Percentiles rank a stretch among this genome's conserved stretches.
Conservation (phyloP, 352 stramenopile species). For the Phytophthora colocasiae region DNA sequence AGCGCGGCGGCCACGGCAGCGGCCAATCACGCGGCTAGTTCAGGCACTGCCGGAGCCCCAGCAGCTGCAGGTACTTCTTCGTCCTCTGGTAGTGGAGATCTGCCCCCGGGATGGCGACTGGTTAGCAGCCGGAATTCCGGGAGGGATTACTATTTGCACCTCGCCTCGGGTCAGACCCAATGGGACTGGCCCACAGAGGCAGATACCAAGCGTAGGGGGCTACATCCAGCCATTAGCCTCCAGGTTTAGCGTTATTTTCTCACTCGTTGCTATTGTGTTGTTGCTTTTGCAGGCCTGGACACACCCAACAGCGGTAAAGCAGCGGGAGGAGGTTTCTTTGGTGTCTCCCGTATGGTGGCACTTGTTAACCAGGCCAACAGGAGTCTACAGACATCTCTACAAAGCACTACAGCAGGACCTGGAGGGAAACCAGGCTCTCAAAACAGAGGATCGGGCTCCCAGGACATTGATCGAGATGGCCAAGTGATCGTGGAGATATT, state of each 20-base stretch:
- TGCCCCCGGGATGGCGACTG: conserved; percentile 73
- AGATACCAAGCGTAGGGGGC: conserved; percentile 64
- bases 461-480: conserved; percentile 72
- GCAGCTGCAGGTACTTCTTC: conserved; percentile 38
- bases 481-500: conserved; percentile 85
- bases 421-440: conserved; percentile 34
- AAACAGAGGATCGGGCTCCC: conserved; percentile 54
- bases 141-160: conserved; percentile 77
- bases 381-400: conserved; percentile 75
- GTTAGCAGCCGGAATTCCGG: conserved; percentile 72
- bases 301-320: conserved; percentile 42
- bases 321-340: conserved; percentile 68
- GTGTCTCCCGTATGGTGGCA: conserved; percentile 72
- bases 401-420: conserved; percentile 45
- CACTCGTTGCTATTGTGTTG: background rate
- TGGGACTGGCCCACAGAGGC: conserved; percentile 73
- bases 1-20: conserved; percentile 45
- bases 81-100: conserved; percentile 34
- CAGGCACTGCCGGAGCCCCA: conserved; percentile 12
- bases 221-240: conserved; percentile 11
- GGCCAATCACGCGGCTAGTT: conserved; percentile 43
- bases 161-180: conserved; percentile 69
- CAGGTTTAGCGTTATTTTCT: background rate
- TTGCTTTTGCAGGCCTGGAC: conserved; percentile 34
- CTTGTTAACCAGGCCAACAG: conserved; percentile 75